These are phyloP conservation scores for Pseudozyma flocculosa DNA, from an alignment of 1,284 basidiomycete genomes.

Conservation along the genomic window DNA sequence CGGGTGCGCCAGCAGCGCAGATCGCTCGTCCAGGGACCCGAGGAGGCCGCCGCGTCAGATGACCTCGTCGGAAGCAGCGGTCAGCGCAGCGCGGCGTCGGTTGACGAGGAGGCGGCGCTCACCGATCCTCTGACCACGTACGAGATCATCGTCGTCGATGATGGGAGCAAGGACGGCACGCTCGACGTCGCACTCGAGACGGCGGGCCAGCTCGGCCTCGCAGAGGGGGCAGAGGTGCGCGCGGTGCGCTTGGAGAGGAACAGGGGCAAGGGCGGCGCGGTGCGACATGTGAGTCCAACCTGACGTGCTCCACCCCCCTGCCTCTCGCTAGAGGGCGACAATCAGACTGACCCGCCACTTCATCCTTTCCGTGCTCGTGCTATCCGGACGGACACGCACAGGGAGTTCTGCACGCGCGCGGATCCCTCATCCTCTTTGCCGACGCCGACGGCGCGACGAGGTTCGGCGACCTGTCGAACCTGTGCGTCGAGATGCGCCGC, in stretches of 20 bases:
- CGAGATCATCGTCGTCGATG: conserved; percentile 85
- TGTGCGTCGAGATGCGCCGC: conserved; percentile 69
- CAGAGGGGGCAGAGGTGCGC: conserved; percentile 64
- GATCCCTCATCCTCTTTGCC: conserved; percentile 79
- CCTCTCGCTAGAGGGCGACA: no score
- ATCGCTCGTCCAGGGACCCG: conserved; percentile 10
- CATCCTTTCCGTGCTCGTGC: not conserved
- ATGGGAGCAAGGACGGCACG: conserved; percentile 80
- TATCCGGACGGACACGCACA: no score
- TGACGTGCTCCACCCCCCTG: no score
- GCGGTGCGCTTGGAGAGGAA: conserved; percentile 78
- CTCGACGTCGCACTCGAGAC: conserved; percentile 68
- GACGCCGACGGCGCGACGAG: conserved; percentile 90
- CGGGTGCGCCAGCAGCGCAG: conserved; percentile 35
- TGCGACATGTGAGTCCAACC: conserved; percentile 67
- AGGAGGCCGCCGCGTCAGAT: conserved; percentile 1
- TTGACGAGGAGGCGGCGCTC: conserved; percentile 4
- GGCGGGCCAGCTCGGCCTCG: conserved; percentile 64
- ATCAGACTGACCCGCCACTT: not conserved
- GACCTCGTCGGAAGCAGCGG: not conserved
- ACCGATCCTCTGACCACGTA: conserved; percentile 18
- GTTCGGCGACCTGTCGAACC: conserved; percentile 74
- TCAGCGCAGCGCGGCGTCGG: no score
- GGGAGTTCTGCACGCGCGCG: conserved; percentile 68
- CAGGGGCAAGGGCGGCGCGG: conserved; percentile 86